These are phyloP conservation scores for Xylariaceae sp. DNA, from an alignment of 2,329 filamentous ascomycete genomes.

Conservation along the genomic window DNA sequence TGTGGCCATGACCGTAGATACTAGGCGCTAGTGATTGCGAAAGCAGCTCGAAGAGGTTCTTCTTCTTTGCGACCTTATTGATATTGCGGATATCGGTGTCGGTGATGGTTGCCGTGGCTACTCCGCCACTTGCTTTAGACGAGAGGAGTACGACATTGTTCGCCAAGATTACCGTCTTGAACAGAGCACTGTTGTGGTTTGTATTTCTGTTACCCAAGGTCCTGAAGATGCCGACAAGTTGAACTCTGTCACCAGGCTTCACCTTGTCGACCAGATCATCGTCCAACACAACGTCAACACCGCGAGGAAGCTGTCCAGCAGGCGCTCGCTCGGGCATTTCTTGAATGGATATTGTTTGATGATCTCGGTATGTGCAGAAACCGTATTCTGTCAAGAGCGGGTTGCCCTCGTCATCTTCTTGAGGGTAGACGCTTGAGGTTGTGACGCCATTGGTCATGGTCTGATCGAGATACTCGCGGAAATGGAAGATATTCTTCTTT, in stretches of 20 bases:
- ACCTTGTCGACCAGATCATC: constrained; percentile 93
- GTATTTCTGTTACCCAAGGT: constrained; percentile 94
- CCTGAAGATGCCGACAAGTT: constrained; percentile 93
- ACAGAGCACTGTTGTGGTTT: constrained; percentile 83
- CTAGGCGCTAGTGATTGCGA: constrained; percentile 93
- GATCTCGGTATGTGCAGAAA: constrained; percentile 90
- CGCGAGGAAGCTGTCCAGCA: constrained; percentile 88
- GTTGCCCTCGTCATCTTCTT: constrained; percentile 89
- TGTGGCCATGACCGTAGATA: constrained; percentile 94
- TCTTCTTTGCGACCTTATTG: constrained; percentile 94
- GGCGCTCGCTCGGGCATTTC: constrained; percentile 98
- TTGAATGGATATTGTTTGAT: constrained; percentile 96
- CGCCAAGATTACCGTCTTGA: constrained; percentile 88
- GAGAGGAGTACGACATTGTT: constrained; percentile 95
- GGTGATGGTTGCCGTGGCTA: constrained; percentile 87
- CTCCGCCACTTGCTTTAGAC: constrained; percentile 91
- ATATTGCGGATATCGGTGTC: constrained; percentile 98
- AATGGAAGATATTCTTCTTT: constrained; percentile 78
- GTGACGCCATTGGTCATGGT: constrained; percentile 93
- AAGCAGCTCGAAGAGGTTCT: constrained; percentile 85
- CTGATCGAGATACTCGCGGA: constrained; percentile 89
- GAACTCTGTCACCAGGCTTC: constrained; percentile 93
- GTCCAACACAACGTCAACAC: constrained; percentile 94
- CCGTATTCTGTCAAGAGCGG: constrained; percentile 93
- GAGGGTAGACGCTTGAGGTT: constrained; percentile 88